Evolutionary conservation across 495 filamentous ascomycete genomes (phyloP).

Genomic region (Letharia columbiana): DNA sequence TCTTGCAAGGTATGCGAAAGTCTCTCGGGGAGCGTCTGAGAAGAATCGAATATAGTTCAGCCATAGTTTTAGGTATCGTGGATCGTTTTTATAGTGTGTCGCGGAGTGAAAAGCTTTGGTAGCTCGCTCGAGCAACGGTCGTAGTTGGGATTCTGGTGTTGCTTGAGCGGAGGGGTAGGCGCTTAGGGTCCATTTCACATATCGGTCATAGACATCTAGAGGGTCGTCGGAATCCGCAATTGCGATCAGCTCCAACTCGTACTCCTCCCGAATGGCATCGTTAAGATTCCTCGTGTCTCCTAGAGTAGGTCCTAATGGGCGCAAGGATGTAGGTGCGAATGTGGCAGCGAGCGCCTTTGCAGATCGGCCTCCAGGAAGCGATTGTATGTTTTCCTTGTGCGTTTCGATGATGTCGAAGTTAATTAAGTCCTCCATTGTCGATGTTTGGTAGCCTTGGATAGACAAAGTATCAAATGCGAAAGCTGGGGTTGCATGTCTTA

Average conservation of each 20-base stretch:
- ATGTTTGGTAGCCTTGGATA: not conserved
- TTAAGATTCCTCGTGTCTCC: conserved; percentile 67
- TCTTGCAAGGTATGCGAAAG: conserved; percentile 81
- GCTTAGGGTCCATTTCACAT: conserved; percentile 92
- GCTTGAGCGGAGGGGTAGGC: conserved; percentile 91
- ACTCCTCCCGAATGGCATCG: conserved; percentile 70
- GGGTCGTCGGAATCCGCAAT: conserved; percentile 88
- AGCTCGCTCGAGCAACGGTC: conserved; percentile 83
- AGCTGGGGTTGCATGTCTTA: not conserved
- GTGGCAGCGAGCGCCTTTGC: conserved; percentile 80
- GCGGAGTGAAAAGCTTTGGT: conserved; percentile 81
- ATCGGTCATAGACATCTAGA: conserved; percentile 90
- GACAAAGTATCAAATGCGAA: not conserved
- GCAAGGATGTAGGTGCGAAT: conserved; percentile 57
- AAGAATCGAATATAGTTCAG: conserved; percentile 88
- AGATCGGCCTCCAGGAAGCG: conserved; percentile 81
- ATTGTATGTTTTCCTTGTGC: conserved; percentile 96
- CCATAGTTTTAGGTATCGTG: conserved; percentile 87
- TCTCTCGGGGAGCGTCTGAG: conserved; percentile 83
- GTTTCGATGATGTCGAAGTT: conserved; percentile 93
- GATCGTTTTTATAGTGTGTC: conserved; percentile 86
- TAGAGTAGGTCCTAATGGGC: conserved; percentile 49
- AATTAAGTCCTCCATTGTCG: conserved; percentile 48
- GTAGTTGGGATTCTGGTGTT: conserved; percentile 78
- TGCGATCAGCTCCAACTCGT: conserved; percentile 68